Conservation (phyloP, 1,139 yeast genomes). For the Suhomyces wounanorum region DNA sequence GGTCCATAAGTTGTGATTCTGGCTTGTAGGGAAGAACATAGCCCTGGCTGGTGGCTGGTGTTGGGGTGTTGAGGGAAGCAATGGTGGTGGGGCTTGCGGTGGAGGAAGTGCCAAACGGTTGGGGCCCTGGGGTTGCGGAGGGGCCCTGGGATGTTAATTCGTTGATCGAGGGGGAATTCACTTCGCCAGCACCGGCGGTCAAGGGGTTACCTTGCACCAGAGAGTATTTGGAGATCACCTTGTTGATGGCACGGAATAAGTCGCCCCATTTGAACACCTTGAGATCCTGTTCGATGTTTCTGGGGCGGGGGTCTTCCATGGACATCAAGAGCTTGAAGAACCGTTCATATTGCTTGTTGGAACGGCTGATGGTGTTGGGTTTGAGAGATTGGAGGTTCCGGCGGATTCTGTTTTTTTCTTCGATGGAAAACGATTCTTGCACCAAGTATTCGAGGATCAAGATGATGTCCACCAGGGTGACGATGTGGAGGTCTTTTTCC, state of each 20-base stretch:
- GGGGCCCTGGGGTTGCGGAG: neutral
- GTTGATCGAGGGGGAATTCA: neutral
- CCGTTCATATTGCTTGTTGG: slow-evolving; percentile 42
- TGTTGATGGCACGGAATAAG: slow-evolving; percentile 55
- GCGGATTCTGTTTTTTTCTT: slow-evolving; percentile 69
- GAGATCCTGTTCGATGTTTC: slow-evolving; percentile 73
- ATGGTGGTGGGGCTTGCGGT: neutral
- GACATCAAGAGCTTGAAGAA: slow-evolving; percentile 65
- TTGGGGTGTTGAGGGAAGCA: too few species aligned
- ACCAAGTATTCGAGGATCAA: slow-evolving; percentile 58
- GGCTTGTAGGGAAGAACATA: neutral
- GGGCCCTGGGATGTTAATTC: neutral
- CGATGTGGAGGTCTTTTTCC: slow-evolving; percentile 51
- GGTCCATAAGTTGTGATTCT: neutral
- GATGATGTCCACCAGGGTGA: slow-evolving; percentile 69
- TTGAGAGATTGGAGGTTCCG: slow-evolving; percentile 66
- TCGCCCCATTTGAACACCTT: slow-evolving; percentile 67
- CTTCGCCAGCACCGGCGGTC: neutral
- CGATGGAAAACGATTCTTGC: slow-evolving; percentile 59
- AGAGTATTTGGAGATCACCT: slow-evolving; percentile 64
- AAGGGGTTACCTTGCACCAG: slow-evolving; percentile 10
- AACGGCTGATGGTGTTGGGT: slow-evolving; percentile 61
- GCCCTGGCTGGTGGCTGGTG: neutral
- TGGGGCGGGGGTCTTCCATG: slow-evolving; percentile 66
- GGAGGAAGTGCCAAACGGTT: neutral